phyloP scores from a whole-genome alignment of 148 eudicot genomes.

The Polygonum maritimum region DNA sequence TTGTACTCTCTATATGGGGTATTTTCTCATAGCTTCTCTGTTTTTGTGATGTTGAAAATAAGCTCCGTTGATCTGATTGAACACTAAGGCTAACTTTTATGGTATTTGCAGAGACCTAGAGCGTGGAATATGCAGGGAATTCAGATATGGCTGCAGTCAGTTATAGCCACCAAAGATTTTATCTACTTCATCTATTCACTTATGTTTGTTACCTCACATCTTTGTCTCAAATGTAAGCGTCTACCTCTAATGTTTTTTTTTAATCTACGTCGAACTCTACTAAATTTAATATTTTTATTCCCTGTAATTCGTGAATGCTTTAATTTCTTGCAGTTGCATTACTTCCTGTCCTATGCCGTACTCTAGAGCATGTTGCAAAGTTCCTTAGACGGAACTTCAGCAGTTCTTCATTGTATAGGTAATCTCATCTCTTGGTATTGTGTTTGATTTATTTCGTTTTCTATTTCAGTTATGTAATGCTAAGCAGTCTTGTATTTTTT shows the following conservation, averaged over 20 bases:
- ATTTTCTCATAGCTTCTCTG: slow-evolving; percentile 16
- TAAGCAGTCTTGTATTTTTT: background rate
- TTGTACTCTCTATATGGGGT: slow-evolving; percentile 96
- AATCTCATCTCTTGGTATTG: slow-evolving; percentile 4
- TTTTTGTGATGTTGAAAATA: slow-evolving; percentile 7
- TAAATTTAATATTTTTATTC: background rate
- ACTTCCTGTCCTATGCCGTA: slow-evolving; percentile 74
- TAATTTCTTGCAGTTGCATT: slow-evolving; percentile 66
- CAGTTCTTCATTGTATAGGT: slow-evolving; percentile 81
- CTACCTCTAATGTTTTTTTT: background rate
- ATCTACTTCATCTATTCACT: slow-evolving; percentile 76
- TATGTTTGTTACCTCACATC: slow-evolving; percentile 71
- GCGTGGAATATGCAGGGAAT: slow-evolving; percentile 86
- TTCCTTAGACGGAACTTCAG: slow-evolving; percentile 85
- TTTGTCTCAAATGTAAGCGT: slow-evolving; percentile 78
- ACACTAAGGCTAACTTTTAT: background rate
- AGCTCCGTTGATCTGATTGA: background rate
- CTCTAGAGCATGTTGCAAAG: slow-evolving; percentile 82
- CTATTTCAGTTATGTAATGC: background rate
- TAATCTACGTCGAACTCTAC: background rate
- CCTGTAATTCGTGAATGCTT: background rate
- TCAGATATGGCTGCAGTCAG: slow-evolving; percentile 86
- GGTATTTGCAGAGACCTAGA: slow-evolving; percentile 68
- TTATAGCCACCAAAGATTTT: slow-evolving; percentile 82
- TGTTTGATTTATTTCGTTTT: background rate